Conservation (phyloP, 441 rosid species). For the Geranium incanum region DNA sequence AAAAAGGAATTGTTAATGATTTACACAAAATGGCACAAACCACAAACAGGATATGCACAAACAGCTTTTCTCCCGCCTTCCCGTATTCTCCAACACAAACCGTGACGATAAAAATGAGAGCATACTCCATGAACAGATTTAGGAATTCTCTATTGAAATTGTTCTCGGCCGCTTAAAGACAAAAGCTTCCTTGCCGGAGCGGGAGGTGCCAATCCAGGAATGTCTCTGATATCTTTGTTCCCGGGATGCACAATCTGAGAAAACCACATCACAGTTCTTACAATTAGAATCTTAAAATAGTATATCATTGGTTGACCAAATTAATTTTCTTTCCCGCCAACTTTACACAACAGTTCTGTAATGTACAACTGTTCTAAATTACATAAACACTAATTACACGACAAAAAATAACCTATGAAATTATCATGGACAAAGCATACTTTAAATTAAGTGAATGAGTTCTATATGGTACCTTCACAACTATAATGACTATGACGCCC, state of each 20-base stretch:
- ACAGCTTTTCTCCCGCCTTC: constrained; percentile 20
- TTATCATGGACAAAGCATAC: not conserved
- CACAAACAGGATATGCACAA: constrained; percentile 13
- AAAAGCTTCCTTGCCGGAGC: constrained; percentile 81
- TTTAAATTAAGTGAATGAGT: constrained; percentile 6
- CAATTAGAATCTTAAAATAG: no score
- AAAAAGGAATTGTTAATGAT: constrained; percentile 8
- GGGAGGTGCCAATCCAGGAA: constrained; percentile 98
- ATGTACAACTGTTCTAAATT: no score
- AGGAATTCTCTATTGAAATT: constrained; percentile 23
- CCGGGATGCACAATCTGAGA: constrained; percentile 75
- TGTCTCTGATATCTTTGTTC: constrained; percentile 89
- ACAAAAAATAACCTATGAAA: no score
- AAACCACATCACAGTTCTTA: not conserved
- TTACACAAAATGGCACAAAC: not conserved
- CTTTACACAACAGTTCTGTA: no score
- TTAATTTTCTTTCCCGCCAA: no score
- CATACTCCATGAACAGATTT: not conserved
- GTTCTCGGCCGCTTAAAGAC: constrained; percentile 33
- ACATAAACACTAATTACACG: no score
- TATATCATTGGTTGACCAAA: no score
- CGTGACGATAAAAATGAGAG: not conserved
- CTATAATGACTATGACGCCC: constrained; percentile 84
- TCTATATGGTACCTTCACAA: constrained; percentile 69
- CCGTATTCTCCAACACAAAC: constrained; percentile 12